phyloP scores from a whole-genome alignment of 768 basidiomycete genomes.

The Pleurotus giganteus region DNA sequence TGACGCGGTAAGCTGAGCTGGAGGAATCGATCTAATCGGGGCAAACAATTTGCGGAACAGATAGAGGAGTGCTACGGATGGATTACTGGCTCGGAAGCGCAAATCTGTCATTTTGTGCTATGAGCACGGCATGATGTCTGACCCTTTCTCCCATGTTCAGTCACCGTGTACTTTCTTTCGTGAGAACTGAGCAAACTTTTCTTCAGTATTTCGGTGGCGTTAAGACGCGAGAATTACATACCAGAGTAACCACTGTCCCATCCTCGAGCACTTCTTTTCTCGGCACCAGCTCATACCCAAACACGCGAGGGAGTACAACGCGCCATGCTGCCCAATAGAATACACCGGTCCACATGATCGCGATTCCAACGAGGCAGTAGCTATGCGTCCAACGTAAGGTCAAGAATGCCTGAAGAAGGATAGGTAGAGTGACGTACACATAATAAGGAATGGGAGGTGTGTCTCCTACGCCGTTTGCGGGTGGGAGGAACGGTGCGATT shows the following conservation, averaged over 20 bases:
- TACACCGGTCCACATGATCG: constrained; percentile 41
- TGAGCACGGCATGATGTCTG: too few relatives aligned
- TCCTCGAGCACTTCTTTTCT: constrained; percentile 48
- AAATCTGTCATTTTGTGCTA: too few relatives aligned
- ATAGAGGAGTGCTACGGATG: too few relatives aligned
- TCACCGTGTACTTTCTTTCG: too few relatives aligned
- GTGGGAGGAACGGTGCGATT: constrained; percentile 52
- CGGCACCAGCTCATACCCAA: constrained; percentile 46
- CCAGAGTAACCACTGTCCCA: constrained; percentile 53
- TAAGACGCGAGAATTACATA: constrained; percentile 35
- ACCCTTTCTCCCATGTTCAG: too few relatives aligned
- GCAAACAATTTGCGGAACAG: too few relatives aligned
- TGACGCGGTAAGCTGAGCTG: too few relatives aligned
- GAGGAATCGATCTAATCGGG: too few relatives aligned
- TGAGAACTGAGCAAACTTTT: too few relatives aligned
- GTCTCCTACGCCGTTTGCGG: constrained; percentile 53
- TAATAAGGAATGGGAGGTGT: constrained; percentile 62
- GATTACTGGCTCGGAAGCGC: too few relatives aligned
- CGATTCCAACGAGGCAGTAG: constrained; percentile 55
- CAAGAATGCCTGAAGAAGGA: background rate
- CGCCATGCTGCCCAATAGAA: constrained; percentile 58
- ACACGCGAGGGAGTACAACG: constrained; percentile 43
- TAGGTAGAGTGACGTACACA: constrained; percentile 26
- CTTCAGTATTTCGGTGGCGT: too few relatives aligned
- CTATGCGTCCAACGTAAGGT: constrained; percentile 19